phyloP scores from a whole-genome alignment of 2,329 filamentous ascomycete species.

The Metarhizium anisopliae region DNA sequence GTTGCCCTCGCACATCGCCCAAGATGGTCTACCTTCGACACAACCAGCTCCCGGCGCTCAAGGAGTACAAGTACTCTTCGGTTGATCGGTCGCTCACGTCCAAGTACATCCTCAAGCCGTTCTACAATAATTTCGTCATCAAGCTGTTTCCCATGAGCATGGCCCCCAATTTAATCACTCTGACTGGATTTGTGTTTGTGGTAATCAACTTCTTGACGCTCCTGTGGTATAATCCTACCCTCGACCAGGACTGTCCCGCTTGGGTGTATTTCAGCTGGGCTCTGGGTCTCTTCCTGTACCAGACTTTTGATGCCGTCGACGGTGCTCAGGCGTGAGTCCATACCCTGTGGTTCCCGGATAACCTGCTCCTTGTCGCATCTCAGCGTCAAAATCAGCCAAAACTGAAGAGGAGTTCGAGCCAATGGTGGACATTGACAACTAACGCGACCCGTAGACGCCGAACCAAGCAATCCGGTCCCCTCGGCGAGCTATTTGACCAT shows the following conservation, averaged over 20 bases:
- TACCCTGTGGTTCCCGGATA: no score
- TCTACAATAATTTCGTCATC: conserved; percentile 93
- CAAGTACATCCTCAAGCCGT: conserved; percentile 92
- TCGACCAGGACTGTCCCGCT: conserved; percentile 84
- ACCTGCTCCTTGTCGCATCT: not conserved
- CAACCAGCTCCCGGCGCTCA: conserved; percentile 77
- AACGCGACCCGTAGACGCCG: conserved; percentile 49
- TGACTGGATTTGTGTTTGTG: conserved; percentile 85
- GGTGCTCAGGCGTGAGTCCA: conserved; percentile 75
- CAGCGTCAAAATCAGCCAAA: not conserved
- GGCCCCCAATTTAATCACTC: conserved; percentile 82
- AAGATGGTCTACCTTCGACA: conserved; percentile 92
- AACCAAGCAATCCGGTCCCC: conserved; percentile 83
- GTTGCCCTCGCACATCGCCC: not conserved
- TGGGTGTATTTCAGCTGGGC: conserved; percentile 97
- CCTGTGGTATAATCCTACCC: conserved; percentile 89
- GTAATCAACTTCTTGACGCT: conserved; percentile 82
- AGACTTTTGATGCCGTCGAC: conserved; percentile 97
- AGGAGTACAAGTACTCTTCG: conserved; percentile 89
- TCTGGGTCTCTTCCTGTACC: conserved; percentile 83
- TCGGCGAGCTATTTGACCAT: conserved; percentile 96
- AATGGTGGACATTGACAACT: not conserved
- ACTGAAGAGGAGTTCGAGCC: not conserved
- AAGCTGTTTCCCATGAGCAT: conserved; percentile 91
- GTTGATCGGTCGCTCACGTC: conserved; percentile 88